Conservation (phyloP, 2,329 filamentous ascomycete genomes). For the Triangularia verruculosa region DNA sequence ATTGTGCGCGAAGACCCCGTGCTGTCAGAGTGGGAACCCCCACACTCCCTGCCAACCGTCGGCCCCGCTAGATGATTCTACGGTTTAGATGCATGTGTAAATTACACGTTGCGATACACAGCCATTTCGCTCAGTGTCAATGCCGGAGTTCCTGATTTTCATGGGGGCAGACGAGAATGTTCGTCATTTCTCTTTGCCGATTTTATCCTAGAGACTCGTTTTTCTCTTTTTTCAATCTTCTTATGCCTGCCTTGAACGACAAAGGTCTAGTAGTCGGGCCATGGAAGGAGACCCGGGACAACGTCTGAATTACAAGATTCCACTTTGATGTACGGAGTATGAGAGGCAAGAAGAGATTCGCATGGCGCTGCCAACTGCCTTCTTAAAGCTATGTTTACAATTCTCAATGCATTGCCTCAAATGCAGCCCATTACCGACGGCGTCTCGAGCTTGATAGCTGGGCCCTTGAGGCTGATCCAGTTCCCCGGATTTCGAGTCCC, state of each 20-base stretch:
- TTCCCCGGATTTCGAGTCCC: background rate
- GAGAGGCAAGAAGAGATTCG: too few relatives aligned
- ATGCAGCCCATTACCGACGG: background rate
- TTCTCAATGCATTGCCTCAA: background rate
- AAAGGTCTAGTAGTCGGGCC: too few relatives aligned
- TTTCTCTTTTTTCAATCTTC: too few relatives aligned
- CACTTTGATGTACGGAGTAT: too few relatives aligned
- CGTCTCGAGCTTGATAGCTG: background rate
- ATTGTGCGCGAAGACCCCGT: background rate
- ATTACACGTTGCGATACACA: background rate
- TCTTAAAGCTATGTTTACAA: too few relatives aligned
- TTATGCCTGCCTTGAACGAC: too few relatives aligned
- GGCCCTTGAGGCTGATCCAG: background rate
- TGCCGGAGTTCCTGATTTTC: background rate
- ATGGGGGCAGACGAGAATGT: too few relatives aligned
- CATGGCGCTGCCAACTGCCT: too few relatives aligned
- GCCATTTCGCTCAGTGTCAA: background rate
- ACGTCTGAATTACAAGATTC: too few relatives aligned
- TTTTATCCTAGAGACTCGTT: background rate
- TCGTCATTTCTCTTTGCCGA: too few relatives aligned
- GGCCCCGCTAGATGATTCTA: background rate
- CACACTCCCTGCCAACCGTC: background rate
- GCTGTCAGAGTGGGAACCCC: background rate
- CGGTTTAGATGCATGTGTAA: constrained; percentile 8
- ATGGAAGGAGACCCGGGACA: too few relatives aligned